A percentile compares a stretch with the other conserved stretches of the same genome.
phyloP scores from a whole-genome alignment of 495 filamentous ascomycete species.

The Chaetomidium leptoderma region DNA sequence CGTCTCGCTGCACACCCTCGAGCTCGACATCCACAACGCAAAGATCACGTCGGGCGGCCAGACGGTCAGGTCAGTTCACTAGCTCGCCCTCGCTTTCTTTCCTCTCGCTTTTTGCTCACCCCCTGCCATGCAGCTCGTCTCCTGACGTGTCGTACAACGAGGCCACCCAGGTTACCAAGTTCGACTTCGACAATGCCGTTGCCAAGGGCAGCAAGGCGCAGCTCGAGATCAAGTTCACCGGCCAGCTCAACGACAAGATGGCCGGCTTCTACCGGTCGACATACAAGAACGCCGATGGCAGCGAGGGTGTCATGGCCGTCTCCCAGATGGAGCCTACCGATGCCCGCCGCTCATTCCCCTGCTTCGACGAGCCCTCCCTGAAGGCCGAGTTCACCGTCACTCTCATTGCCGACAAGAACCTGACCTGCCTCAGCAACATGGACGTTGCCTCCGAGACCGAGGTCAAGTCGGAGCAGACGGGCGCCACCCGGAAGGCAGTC shows the following conservation, averaged over 20 bases:
- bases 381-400: constrained; percentile 73
- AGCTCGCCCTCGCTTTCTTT: neutral
- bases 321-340: constrained; percentile 83
- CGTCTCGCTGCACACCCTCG: constrained; percentile 80
- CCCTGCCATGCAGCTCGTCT: constrained; percentile 42
- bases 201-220: constrained; percentile 57
- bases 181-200: constrained; percentile 58
- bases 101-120: constrained; percentile 1
- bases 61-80: constrained; percentile 38
- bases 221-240: constrained; percentile 63
- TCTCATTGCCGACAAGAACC: constrained; percentile 64
- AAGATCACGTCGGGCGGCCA: constrained; percentile 54
- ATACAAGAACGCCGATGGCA: constrained; percentile 62
- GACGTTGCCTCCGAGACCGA: constrained; percentile 64
- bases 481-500: constrained; percentile 61
- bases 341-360: constrained; percentile 68
- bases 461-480: constrained; percentile 50
- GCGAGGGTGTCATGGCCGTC: constrained; percentile 61
- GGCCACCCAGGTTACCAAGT: constrained; percentile 58
- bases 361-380: constrained; percentile 73
- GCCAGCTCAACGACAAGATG: constrained; percentile 72
- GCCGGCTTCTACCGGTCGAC: constrained; percentile 78
- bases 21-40: constrained; percentile 78
- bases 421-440: constrained; percentile 80
- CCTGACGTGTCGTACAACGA: constrained; percentile 58